These are phyloP conservation scores for Penicillium polonicum DNA, from an alignment of 2,329 filamentous ascomycete species.

Conservation along the genomic window DNA sequence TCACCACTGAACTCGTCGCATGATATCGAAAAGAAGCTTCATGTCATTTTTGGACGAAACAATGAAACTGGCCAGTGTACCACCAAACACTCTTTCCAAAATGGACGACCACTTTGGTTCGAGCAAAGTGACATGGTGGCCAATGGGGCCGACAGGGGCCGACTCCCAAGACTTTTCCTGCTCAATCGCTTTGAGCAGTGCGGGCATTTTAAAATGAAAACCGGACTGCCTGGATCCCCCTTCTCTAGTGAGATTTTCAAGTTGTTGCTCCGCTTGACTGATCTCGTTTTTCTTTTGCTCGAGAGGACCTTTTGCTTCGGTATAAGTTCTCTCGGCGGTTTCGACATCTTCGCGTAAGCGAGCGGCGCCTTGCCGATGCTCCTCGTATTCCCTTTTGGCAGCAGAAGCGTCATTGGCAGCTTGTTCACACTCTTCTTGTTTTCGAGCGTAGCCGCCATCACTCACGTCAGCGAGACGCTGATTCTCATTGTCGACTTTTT, in stretches of 20 bases:
- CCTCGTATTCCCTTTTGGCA: conserved; percentile 44
- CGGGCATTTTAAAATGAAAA: conserved; percentile 63
- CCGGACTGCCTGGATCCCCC: conserved; percentile 61
- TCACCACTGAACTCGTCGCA: conserved; percentile 59
- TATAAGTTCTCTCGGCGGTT: conserved; percentile 35
- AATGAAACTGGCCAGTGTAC: conserved; percentile 70
- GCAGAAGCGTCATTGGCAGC: conserved; percentile 53
- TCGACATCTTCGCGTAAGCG: conserved; percentile 38
- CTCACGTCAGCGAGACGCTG: conserved; percentile 64
- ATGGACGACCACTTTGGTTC: conserved; percentile 81
- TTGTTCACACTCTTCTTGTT: conserved; percentile 58
- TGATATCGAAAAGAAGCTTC: conserved; percentile 63
- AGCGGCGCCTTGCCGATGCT: conserved; percentile 40
- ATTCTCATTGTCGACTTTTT: conserved; percentile 50
- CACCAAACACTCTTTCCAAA: conserved; percentile 74
- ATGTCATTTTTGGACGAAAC: conserved; percentile 77
- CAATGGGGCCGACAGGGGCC: conserved; percentile 80
- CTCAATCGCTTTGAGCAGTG: conserved; percentile 67
- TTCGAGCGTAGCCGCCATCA: conserved; percentile 66
- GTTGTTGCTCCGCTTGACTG: conserved; percentile 50
- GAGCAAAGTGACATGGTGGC: conserved; percentile 70
- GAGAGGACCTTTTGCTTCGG: conserved; percentile 26
- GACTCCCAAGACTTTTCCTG: conserved; percentile 66
- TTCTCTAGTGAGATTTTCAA: conserved; percentile 56
- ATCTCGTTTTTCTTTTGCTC: conserved; percentile 56